Evolutionary conservation across 805 yeast species (phyloP), one percentile per base, ranked within the genome.

Genomic region (Tetrapisispora arboricola): DNA sequence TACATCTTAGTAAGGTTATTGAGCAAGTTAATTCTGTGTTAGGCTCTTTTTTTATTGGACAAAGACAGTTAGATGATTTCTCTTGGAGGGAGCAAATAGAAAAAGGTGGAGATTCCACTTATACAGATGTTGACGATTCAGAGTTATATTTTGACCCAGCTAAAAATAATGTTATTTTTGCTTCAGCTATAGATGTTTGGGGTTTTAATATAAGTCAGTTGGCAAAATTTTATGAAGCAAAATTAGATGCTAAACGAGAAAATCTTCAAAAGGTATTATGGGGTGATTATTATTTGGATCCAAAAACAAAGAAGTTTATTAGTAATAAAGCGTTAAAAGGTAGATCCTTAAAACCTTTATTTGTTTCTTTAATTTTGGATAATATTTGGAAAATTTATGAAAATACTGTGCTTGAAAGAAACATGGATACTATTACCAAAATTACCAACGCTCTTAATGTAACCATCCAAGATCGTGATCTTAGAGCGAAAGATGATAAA

Each of bases 151-250:
- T 90, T 47, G 72, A 84, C 15, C 98, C 99, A 0, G 84, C 81
- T 38, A 73, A 76, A 49, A 86, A 86, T 56, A 90, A 90, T 55
- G 96, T 90, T 5, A 76, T 90, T 0, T 90, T 90, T 66, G 90
- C 95, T 0, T 71, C 79, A 22, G 98, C 98, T 1, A 70, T 83
- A 16, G 98, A 92, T 63, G 97, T 97, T 11, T 92, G 98, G 97
- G 99, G 97, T 1, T 92, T 92, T 61, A 83, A 85, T 32, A 70
- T 92, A 38, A 76, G 84, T 39, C 95, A 92, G 49, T 84, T 92
- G 61, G 84, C 96, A 7, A 79, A 82, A 43, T 77, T 92, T 26
- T 85, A 86, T 58, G 92, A 82, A 63, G 75, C 76, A 37, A 86
- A 86, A 53, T 66, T 90, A 16, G 96, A 95, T 0, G 81, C 90